Evolutionary conservation across 495 filamentous ascomycete species (phyloP), one percentile per base, ranked within the genome.

Genomic region (Gamarada debralockiae): DNA sequence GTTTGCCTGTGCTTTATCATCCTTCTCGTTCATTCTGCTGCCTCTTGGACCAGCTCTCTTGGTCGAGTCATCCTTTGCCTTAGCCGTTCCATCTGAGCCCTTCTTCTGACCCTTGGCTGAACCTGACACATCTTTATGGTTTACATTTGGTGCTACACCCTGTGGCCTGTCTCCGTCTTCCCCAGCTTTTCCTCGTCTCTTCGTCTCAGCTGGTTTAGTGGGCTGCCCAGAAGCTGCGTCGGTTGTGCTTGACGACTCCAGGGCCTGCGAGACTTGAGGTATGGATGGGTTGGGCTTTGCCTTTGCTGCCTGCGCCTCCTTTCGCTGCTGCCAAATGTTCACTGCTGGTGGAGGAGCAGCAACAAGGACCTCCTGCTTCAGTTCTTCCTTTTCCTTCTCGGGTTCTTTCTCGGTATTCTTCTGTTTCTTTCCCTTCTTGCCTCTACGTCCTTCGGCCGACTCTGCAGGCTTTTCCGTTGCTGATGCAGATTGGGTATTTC

Each of bases 301-400:
- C 66, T 87, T 89, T 41, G 82, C 79, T 33, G 84, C 79, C 13
- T 80, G 24, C 17, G 44, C 83, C 60, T 92, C 84, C 54, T 77
- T 84, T 29, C 90, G 77, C 68, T 87, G 79, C 34, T 80, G 74
- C 93, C 93, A 98, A 44, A 88, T 65, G 67, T 98, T 98, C 42
- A 96, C 87, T 1, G 79, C 60, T 4, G 93, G 92, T 36, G 83
- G 69, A 27, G 88, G 85, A 42, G 92, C 92, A 42, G 90, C 89
- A 56, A 87, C 86, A 37, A 96, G 74, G 59, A 83, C 75, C 52
- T 80, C 81, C 23, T 74, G 76, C 23, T 71, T 69, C 47, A 78
- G 70, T 52, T 73, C 74, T 22, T 73, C 68, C 24, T 73, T 69
- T 55, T 64, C 63, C 43, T 57, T 59, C 33, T 59, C 57, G 3